These are phyloP conservation scores for Stereocaulon alpinum DNA, from an alignment of 495 filamentous ascomycete species.

Conservation along the genomic window DNA sequence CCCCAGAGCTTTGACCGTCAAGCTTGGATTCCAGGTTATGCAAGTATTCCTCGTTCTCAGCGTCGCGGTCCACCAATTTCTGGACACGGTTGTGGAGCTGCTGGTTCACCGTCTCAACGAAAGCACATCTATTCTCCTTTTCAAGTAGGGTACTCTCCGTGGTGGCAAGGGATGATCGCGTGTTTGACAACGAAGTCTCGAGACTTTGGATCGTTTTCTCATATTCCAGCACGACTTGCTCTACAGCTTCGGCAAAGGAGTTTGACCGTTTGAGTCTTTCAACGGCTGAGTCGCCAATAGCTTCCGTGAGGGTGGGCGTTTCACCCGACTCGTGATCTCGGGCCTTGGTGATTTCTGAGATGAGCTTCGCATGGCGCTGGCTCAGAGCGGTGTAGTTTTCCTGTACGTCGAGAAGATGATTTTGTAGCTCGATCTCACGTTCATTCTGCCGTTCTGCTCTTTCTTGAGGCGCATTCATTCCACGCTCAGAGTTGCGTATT, in stretches of 20 bases:
- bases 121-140: conserved; percentile 86
- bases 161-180: conserved; percentile 68
- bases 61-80: conserved; percentile 82
- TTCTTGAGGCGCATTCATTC: conserved; percentile 48
- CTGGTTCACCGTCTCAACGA: conserved; percentile 79
- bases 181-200: conserved; percentile 85
- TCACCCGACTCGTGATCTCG: conserved; percentile 55
- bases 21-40: conserved; percentile 83
- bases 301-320: conserved; percentile 43
- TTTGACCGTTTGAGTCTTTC: conserved; percentile 88
- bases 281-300: conserved; percentile 67
- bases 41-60: conserved; percentile 81
- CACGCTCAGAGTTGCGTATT: conserved; percentile 60
- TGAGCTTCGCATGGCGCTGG: conserved; percentile 85
- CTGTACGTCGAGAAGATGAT: conserved; percentile 83
- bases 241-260: conserved; percentile 88
- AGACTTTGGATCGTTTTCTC: conserved; percentile 96
- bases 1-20: conserved; percentile 79
- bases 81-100: conserved; percentile 82
- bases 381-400: conserved; percentile 90
- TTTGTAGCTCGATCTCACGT: conserved; percentile 82
- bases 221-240: conserved; percentile 93
- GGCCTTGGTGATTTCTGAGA: conserved; percentile 84
- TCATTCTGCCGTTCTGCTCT: conserved; percentile 70
- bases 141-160: conserved; percentile 81